These are phyloP conservation scores for Chlorella sp. DNA, from an alignment of 139 green algal genomes.

Conservation along the genomic window DNA sequence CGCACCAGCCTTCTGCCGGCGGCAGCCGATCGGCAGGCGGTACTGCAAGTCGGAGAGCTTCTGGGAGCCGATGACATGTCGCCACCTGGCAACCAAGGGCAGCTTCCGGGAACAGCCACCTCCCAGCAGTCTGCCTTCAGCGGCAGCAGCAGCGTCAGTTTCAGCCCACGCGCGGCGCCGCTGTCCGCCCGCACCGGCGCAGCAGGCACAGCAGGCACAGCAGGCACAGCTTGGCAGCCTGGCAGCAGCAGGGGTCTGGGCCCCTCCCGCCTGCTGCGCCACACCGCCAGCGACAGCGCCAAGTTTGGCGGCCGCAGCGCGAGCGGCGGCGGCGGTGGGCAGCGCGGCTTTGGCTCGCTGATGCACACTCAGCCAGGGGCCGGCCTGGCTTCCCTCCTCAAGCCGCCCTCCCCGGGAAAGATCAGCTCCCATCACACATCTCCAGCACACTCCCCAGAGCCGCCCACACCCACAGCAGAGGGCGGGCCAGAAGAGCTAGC, in stretches of 20 bases:
- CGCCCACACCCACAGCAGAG: neutral
- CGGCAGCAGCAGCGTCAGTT: neutral
- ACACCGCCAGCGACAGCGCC: neutral
- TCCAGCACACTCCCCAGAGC: neutral
- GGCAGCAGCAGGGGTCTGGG: neutral
- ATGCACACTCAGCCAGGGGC: neutral
- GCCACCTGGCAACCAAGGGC: neutral
- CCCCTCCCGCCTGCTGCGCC: neutral
- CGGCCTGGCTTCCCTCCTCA: neutral
- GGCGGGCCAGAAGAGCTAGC: no score
- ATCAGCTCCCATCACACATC: neutral
- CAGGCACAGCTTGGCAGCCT: neutral
- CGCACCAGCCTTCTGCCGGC: conserved; percentile 22
- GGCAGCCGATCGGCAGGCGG: conserved; percentile 15
- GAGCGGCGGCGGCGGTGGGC: neutral
- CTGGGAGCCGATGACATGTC: neutral
- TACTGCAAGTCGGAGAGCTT: conserved; percentile 26
- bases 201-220: neutral
- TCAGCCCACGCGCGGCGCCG: neutral
- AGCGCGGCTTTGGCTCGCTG: neutral
- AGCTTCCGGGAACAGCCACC: neutral
- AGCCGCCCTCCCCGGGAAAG: conserved; percentile 10
- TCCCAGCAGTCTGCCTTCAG: neutral
- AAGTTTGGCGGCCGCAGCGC: neutral
- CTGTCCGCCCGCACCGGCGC: neutral